Evolutionary conservation across 2,329 filamentous ascomycete species (phyloP).

Genomic region (Curvularia sp.): DNA sequence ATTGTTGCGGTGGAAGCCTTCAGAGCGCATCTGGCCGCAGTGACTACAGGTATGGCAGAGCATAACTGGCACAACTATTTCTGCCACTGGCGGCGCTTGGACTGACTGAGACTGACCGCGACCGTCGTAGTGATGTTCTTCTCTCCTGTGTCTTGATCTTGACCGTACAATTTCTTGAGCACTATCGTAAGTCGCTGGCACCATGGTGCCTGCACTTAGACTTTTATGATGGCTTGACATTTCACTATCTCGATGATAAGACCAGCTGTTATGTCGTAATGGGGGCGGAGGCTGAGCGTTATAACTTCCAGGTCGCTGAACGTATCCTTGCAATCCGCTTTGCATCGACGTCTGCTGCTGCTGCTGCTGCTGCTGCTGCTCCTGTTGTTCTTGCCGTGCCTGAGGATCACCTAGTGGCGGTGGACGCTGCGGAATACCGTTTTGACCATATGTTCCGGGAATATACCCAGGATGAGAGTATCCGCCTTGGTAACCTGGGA

Average conservation of each 20-base stretch:
- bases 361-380: conserved; percentile 18
- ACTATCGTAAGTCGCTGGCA: conserved; percentile 17
- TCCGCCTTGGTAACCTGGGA: conserved; percentile 23
- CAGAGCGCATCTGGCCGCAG: conserved; percentile 46
- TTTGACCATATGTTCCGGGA: conserved; percentile 17
- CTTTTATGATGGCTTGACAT: conserved; percentile 11
- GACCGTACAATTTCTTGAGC: conserved; percentile 22
- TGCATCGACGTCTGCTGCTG: conserved; percentile 21
- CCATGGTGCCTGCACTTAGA: conserved; percentile 21
- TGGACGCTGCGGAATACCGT: conserved; percentile 27
- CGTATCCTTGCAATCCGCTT: conserved; percentile 20
- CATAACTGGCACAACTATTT: conserved; percentile 32
- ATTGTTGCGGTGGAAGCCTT: conserved; percentile 45
- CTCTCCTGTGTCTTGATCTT: conserved; percentile 22
- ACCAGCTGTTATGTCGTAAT: conserved; percentile 27
- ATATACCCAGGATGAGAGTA: conserved; percentile 22
- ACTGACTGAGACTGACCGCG: conserved; percentile 18
- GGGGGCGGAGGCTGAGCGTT: conserved; percentile 20
- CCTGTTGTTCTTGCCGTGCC: conserved; percentile 12
- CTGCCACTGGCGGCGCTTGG: conserved; percentile 21
- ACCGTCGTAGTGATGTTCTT: conserved; percentile 29
- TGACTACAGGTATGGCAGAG: conserved; percentile 47
- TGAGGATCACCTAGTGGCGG: conserved; percentile 28
- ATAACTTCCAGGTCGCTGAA: conserved; percentile 18
- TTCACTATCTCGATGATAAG: conserved; percentile 24